Percentiles rank a stretch among this genome's conserved stretches.
Conservation (phyloP, 495 filamentous ascomycete genomes). For the Cercophora sp. region DNA sequence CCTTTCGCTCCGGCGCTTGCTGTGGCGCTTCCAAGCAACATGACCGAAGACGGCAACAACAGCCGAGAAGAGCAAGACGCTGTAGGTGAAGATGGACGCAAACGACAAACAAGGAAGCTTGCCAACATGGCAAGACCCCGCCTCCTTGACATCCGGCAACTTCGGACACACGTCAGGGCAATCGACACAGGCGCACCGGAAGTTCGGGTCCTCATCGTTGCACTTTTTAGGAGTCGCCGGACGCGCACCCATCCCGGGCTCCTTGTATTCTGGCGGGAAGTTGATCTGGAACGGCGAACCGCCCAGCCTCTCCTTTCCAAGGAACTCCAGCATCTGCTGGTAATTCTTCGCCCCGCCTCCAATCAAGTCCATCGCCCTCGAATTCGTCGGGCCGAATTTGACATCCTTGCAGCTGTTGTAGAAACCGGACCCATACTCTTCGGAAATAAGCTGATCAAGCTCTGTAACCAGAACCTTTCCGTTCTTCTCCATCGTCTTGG, state of each 20-base stretch:
- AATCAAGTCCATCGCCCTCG: conserved; percentile 89
- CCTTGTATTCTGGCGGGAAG: conserved; percentile 65
- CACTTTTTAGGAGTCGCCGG: conserved; percentile 72
- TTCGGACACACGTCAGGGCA: conserved; percentile 80
- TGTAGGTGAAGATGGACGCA: conserved; percentile 81
- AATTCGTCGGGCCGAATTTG: conserved; percentile 91
- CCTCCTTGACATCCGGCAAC: conserved; percentile 65
- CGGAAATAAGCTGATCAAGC: conserved; percentile 82
- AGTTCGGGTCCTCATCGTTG: conserved; percentile 79
- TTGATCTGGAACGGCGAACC: conserved; percentile 98
- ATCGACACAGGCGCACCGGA: conserved; percentile 89
- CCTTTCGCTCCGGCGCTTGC: conserved; percentile 69
- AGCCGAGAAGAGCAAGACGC: conserved; percentile 63
- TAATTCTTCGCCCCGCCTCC: conserved; percentile 94
- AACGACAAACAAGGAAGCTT: conserved; percentile 87
- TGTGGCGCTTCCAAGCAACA: conserved; percentile 67
- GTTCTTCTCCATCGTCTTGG: conserved; percentile 60
- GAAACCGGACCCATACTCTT: conserved; percentile 83
- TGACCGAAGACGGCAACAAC: conserved; percentile 65
- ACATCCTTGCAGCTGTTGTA: conserved; percentile 98
- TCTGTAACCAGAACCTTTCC: conserved; percentile 77
- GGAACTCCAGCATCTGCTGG: conserved; percentile 74
- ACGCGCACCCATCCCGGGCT: conserved; percentile 61
- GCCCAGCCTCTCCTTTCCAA: conserved; percentile 83
- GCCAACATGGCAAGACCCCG: conserved; percentile 75